Evolutionary conservation across 2,329 filamentous ascomycete species (phyloP).

Genomic region (Colletotrichum tofieldiae): DNA sequence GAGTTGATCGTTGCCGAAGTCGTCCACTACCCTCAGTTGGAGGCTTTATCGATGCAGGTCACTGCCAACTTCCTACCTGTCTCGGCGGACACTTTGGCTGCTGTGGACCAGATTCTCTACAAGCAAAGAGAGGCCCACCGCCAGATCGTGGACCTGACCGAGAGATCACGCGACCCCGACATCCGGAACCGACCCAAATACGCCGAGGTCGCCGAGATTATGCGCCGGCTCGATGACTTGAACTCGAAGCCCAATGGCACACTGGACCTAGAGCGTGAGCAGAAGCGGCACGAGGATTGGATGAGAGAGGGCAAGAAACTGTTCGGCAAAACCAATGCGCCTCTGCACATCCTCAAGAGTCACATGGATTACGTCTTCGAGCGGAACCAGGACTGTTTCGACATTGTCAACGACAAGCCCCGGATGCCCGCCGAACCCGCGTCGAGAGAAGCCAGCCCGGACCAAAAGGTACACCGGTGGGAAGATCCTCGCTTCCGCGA

Average conservation of each 20-base stretch:
- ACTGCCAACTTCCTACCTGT: constrained; percentile 81
- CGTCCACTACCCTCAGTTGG: constrained; percentile 94
- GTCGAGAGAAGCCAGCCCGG: constrained; percentile 81
- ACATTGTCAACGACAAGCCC: constrained; percentile 86
- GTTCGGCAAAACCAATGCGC: constrained; percentile 98
- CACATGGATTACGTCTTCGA: constrained; percentile 96
- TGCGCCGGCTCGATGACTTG: constrained; percentile 88
- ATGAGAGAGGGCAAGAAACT: constrained; percentile 98
- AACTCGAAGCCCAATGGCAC: constrained; percentile 95
- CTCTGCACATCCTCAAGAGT: constrained; percentile 92
- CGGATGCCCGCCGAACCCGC: constrained; percentile 92
- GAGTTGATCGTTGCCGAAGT: constrained; percentile 93
- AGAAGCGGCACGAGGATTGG: constrained; percentile 97
- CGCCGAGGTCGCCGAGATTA: constrained; percentile 89
- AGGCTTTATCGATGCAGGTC: constrained; percentile 90
- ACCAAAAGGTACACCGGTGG: constrained; percentile 68
- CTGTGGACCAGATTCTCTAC: constrained; percentile 92
- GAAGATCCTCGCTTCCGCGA: constrained; percentile 78
- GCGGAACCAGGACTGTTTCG: constrained; percentile 92
- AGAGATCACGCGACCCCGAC: constrained; percentile 82
- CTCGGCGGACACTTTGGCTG: constrained; percentile 82
- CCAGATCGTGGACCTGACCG: constrained; percentile 86
- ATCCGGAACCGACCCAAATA: constrained; percentile 88
- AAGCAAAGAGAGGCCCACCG: constrained; percentile 96
- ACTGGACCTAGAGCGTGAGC: constrained; percentile 92